Conservation (phyloP, 2,329 filamentous ascomycete species). For the Clarireedia sp. region DNA sequence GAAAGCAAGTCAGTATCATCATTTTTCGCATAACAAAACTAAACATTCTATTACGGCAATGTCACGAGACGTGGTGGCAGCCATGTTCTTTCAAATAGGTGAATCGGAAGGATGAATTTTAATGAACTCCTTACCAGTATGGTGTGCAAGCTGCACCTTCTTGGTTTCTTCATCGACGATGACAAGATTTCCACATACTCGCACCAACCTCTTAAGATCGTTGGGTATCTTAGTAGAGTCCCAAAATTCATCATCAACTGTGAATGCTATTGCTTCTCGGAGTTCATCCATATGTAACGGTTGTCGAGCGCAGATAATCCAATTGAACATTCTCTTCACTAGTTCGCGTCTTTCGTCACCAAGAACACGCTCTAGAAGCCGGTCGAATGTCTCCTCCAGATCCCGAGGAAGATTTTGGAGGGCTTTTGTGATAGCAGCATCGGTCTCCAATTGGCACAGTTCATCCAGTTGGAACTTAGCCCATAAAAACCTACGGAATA, state of each 20-base stretch:
- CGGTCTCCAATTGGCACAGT: conserved; percentile 10
- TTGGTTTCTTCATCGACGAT: neutral
- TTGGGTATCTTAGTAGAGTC: neutral
- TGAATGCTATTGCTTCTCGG: conserved; percentile 7
- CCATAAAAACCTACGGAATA: conserved; percentile 8
- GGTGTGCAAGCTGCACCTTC: neutral
- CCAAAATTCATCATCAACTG: neutral
- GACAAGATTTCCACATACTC: neutral
- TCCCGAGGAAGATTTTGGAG: conserved; percentile 11
- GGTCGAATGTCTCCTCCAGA: conserved; percentile 13
- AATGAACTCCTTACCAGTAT: neutral
- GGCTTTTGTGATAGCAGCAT: conserved; percentile 6
- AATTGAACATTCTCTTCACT: conserved; percentile 12
- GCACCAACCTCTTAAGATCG: neutral
- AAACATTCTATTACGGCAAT: neutral
- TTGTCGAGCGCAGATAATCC: conserved; percentile 10
- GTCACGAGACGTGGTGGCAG: neutral
- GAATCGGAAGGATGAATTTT: neutral
- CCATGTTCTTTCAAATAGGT: neutral
- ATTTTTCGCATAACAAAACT: neutral
- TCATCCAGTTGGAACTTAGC: conserved; percentile 14
- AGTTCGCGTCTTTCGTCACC: conserved; percentile 4
- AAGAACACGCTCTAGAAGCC: conserved; percentile 10
- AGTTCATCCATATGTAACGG: conserved; percentile 12
- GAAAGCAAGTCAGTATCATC: neutral